Evolutionary conservation across 371 early-diverging fungal species (phyloP), one percentile per base, ranked within the genome.

Genomic region (Mucor mucedo): DNA sequence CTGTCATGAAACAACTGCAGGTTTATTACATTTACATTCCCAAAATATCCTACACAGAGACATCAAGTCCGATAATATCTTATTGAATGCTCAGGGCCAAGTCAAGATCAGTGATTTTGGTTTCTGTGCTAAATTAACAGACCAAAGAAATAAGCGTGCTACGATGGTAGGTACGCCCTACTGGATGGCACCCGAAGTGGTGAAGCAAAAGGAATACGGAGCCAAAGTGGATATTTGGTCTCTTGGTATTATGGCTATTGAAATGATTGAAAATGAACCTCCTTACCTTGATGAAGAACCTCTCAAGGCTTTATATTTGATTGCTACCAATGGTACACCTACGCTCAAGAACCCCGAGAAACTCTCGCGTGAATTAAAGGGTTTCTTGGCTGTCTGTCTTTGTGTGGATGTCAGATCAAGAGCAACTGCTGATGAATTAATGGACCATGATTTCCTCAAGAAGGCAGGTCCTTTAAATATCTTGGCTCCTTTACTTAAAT

Each of bases 141-240:
- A 91, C 45, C 89, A 91, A 66, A 84, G 88, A 58, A 88, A 83
- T 60, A 95, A 95, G 75, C 91, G 98, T 55, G 93, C 95, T 0
- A 98, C 98, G 2, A 94, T 97, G 92, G 97, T 97, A 9, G 99
- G 99, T 53, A 98, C 99, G 14, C 94, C 95, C 7, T 95, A 94
- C 72, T 93, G 93, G 91, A 92, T 93, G 93, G 92, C 95, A 4
- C 96, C 95, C 40, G 97, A 95, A 72, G 92, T 95, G 1, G 94
- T 97, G 65, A 92, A 84, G 73, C 92, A 91, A 66, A 91, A 92
- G 71, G 90, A 93, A 61, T 97, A 97, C 71, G 94, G 93, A 21
- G 85, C 85, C 61, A 92, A 91, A 75, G 93, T 93, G 27, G 97
- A 97, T 75, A 89, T 95, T 61, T 97, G 97, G 97, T 93, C 94